A percentile compares a stretch with the other conserved stretches of the same genome.
These are phyloP conservation scores for Dactylorhiza incarnata DNA, from an alignment of 106 monocot species.

Conservation along the genomic window DNA sequence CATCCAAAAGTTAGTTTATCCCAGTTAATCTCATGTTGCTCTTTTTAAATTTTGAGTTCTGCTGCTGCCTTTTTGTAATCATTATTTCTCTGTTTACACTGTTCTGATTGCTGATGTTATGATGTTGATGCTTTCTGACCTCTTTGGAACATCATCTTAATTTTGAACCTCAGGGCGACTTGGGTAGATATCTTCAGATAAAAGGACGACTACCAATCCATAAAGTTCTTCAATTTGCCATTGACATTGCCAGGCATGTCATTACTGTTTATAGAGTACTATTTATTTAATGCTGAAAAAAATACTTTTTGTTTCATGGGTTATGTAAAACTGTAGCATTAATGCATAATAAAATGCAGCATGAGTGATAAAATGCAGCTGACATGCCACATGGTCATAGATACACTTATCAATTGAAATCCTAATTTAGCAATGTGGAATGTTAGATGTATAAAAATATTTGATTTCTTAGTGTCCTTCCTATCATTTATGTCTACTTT, in stretches of 20 bases:
- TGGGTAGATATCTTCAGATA: constrained; percentile 66
- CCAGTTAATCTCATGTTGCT: background rate
- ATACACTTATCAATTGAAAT: too few relatives aligned
- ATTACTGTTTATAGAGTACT: background rate
- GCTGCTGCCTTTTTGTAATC: background rate
- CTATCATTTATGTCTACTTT: too few relatives aligned
- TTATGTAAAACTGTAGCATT: too few relatives aligned
- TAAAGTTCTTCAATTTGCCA: constrained; percentile 72
- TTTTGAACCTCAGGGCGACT: constrained; percentile 63
- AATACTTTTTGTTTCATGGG: background rate
- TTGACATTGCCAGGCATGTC: constrained; percentile 86
- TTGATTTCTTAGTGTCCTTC: too few relatives aligned
- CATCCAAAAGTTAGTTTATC: constrained; percentile 58
- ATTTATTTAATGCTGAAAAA: background rate
- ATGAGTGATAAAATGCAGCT: too few relatives aligned
- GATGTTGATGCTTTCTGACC: background rate
- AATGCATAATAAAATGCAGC: too few relatives aligned
- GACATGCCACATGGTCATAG: too few relatives aligned
- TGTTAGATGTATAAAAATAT: too few relatives aligned
- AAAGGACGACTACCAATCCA: constrained; percentile 62
- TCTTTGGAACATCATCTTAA: background rate
- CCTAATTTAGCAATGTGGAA: too few relatives aligned
- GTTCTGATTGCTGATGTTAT: background rate
- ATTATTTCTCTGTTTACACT: background rate
- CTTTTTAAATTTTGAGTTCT: background rate